Base-by-base conservation (phyloP, 768 basidiomycete genomes). In the Podaxis carcinomalis region DNA sequence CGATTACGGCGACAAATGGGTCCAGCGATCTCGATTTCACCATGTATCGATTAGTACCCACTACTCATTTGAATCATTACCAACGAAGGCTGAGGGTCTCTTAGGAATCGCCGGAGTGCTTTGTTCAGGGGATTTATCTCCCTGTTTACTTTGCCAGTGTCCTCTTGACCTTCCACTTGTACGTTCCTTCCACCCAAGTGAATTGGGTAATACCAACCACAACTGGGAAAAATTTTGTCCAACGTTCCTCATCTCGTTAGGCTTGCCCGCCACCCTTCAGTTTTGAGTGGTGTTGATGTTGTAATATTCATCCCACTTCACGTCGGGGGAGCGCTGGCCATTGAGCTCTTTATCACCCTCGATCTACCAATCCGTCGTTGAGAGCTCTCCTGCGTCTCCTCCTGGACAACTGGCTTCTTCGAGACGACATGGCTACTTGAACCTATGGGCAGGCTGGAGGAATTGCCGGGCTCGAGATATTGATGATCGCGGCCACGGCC, bases 401-500 rank as follows among this genome's bases (percentile, higher is more conserved):
- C 89, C 9, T 87, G 57, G 16, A 5, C 58, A 9, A 69, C 70
- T 1, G 66, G 74, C 57, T 81, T 81, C 70, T 82, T 86, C 16
- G 79, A 77, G 72, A 85, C 77, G 21, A 81, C 77, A 3, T 82
- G 80, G 4, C 68, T 63, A 25, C 69, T 61, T 40, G 74, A 72
- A 13, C 81, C 80, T 55, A 85, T 81, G 51, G 98, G 73, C 4
- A 92, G 74, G 2, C 93, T 87, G 3, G 80, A 81, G 2, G 87
- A 79, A 23, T 85, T 80, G 35, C 97, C 96, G 66, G 95, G 98
- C 73, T 98, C 94, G 67, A 98, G 35, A 98, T 79, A 71, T 96
- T 96, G 66, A 93, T 78, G 50, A 89, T 77, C 0, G 86, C 96
- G 92, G 98, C 96, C 90, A 95, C 94, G 66, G 92, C 88, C 97